Conservation (phyloP, 345 rosid genomes). For the Chamaenerion angustifolium region DNA sequence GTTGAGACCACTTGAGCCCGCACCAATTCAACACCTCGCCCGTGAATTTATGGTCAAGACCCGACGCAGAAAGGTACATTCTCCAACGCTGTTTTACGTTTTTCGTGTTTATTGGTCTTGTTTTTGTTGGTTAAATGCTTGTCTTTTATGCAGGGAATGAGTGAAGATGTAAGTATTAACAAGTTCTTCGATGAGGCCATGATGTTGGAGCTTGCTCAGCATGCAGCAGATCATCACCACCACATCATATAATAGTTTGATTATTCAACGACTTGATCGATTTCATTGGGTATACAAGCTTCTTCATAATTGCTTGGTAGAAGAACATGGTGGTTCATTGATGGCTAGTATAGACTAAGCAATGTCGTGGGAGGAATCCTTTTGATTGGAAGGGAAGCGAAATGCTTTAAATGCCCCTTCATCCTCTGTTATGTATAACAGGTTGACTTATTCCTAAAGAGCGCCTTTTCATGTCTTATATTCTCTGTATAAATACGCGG, state of each 20-base stretch:
- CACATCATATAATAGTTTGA: constrained; percentile 77
- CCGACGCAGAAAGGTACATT: constrained; percentile 63
- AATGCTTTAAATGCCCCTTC: too few species aligned
- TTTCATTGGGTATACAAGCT: too few species aligned
- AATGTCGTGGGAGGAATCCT: too few species aligned
- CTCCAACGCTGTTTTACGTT: too few species aligned
- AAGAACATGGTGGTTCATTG: too few species aligned
- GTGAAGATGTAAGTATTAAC: constrained; percentile 82
- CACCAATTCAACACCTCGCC: constrained; percentile 83
- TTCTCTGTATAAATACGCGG: too few species aligned
- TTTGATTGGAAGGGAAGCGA: too few species aligned
- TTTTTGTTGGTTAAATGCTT: neutral
- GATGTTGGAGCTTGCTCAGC: constrained; percentile 82
- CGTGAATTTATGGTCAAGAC: constrained; percentile 86
- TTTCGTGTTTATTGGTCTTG: neutral
- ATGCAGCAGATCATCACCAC: constrained; percentile 60
- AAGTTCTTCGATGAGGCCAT: constrained; percentile 82
- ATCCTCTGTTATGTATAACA: too few species aligned
- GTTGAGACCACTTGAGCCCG: constrained; percentile 77
- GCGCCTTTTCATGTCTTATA: too few species aligned
- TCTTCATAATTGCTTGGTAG: constrained; percentile 10
- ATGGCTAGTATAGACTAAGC: too few species aligned
- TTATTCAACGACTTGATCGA: too few species aligned
- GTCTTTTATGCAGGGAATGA: constrained; percentile 59
- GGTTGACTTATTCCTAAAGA: too few species aligned